phyloP scores from a whole-genome alignment of 805 yeast species.

The Starmerella scarabaei region DNA sequence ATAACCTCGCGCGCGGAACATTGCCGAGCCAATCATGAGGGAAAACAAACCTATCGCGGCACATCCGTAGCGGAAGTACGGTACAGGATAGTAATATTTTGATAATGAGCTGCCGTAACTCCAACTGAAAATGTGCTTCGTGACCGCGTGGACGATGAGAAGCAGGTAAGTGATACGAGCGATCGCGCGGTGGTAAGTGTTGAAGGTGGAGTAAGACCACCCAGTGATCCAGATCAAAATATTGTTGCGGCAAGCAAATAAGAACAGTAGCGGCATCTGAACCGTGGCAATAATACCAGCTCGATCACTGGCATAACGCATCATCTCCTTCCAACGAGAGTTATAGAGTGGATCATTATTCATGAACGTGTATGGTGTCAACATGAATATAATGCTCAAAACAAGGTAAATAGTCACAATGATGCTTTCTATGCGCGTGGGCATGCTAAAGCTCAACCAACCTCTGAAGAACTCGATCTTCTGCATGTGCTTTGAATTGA shows the following conservation, averaged over 20 bases:
- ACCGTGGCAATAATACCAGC: slow-evolving; percentile 39
- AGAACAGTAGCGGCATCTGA: slow-evolving; percentile 38
- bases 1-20: slow-evolving; percentile 39
- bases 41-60: slow-evolving; percentile 28
- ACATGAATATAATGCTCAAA: slow-evolving; percentile 26
- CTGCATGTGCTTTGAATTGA: slow-evolving; percentile 26
- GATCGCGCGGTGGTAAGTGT: slow-evolving; percentile 46
- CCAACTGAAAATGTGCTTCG: slow-evolving; percentile 37
- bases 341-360: slow-evolving; percentile 29
- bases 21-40: slow-evolving; percentile 36
- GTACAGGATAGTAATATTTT: slow-evolving; percentile 27
- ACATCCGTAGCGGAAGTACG: slow-evolving; percentile 28
- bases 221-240: slow-evolving; percentile 46
- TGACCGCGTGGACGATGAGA: slow-evolving; percentile 35
- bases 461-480: slow-evolving; percentile 17
- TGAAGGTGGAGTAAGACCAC: slow-evolving; percentile 43
- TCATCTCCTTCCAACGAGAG: slow-evolving; percentile 27
- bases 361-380: slow-evolving; percentile 25
- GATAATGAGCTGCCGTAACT: slow-evolving; percentile 26
- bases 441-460: slow-evolving; percentile 28
- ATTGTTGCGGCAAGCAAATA: slow-evolving; percentile 54
- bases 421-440: slow-evolving; percentile 41
- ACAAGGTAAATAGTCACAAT: slow-evolving; percentile 32
- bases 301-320: slow-evolving; percentile 40
- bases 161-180: slow-evolving; percentile 34